Percentiles rank a stretch among this genome's conserved stretches.
Conservation (phyloP, 805 yeast species). For the Ogataea nonfermentans region DNA sequence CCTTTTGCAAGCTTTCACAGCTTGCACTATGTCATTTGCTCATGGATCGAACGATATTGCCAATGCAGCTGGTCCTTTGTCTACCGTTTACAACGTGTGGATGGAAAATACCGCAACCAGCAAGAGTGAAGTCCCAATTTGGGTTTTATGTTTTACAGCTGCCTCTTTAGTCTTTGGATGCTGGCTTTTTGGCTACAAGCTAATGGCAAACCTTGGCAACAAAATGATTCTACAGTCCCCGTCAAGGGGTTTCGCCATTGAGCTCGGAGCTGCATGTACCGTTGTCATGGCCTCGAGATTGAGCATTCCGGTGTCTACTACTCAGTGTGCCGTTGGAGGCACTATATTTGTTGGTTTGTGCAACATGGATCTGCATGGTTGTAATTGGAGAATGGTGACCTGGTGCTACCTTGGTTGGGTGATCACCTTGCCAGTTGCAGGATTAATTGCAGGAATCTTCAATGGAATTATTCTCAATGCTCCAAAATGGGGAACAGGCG, state of each 20-base stretch:
- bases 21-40: slow-evolving; percentile 77
- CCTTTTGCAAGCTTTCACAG: slow-evolving; percentile 67
- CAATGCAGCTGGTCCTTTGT: slow-evolving; percentile 73
- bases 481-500: slow-evolving; percentile 52
- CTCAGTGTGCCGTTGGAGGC: slow-evolving; percentile 78
- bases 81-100: slow-evolving; percentile 67
- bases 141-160: slow-evolving; percentile 71
- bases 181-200: slow-evolving; percentile 68
- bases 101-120: slow-evolving; percentile 41
- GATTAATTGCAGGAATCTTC: slow-evolving; percentile 64
- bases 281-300: slow-evolving; percentile 74
- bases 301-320: slow-evolving; percentile 70
- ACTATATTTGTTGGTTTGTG: slow-evolving; percentile 74
- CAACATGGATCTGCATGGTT: slow-evolving; percentile 58
- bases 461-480: slow-evolving; percentile 65
- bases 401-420: slow-evolving; percentile 76
- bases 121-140: slow-evolving; percentile 62
- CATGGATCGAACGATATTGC: slow-evolving; percentile 82
- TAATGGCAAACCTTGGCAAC: slow-evolving; percentile 71
- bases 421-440: slow-evolving; percentile 71
- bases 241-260: slow-evolving; percentile 73
- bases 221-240: slow-evolving; percentile 75
- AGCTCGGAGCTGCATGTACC: slow-evolving; percentile 75
- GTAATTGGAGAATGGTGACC: slow-evolving; percentile 74
- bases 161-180: slow-evolving; percentile 63